Evolutionary conservation across 73 alveolate genomes (phyloP).

Genomic region (Paramecium octaurelia): DNA sequence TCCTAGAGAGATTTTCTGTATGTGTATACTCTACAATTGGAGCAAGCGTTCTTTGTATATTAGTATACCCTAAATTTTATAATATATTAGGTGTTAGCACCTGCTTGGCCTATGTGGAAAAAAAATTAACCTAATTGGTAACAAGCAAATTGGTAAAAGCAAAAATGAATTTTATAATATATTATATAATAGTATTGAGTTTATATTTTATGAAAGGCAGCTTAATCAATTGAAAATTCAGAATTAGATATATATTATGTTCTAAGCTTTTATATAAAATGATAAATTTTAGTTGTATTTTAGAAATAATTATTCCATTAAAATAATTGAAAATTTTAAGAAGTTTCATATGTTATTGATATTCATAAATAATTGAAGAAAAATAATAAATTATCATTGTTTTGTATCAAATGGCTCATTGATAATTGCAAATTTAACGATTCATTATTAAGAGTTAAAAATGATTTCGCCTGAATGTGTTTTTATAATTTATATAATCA

Average conservation of each 20-base stretch:
- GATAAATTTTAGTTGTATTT: neutral
- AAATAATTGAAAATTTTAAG: neutral
- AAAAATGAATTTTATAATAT: neutral
- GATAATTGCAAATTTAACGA: too few relatives aligned
- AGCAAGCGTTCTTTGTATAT: conserved; percentile 32
- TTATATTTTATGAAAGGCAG: neutral
- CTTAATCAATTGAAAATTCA: too few relatives aligned
- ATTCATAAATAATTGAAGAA: too few relatives aligned
- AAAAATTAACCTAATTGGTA: conserved; percentile 26
- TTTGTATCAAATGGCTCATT: too few relatives aligned
- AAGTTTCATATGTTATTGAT: neutral
- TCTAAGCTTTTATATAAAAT: too few relatives aligned
- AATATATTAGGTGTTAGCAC: conserved; percentile 31
- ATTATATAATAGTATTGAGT: neutral
- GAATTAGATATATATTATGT: neutral
- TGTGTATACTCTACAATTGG: conserved; percentile 30
- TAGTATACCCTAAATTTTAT: neutral
- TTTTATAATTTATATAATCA: neutral
- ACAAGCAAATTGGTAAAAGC: neutral
- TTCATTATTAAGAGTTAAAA: too few relatives aligned
- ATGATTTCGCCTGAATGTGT: neutral
- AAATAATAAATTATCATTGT: too few relatives aligned
- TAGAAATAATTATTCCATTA: too few relatives aligned
- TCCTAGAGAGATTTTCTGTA: conserved; percentile 17
- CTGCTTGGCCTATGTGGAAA: conserved; percentile 50